Base-by-base conservation (phyloP, 2,329 filamentous ascomycete species). In the Ceratocystis variospora region DNA sequence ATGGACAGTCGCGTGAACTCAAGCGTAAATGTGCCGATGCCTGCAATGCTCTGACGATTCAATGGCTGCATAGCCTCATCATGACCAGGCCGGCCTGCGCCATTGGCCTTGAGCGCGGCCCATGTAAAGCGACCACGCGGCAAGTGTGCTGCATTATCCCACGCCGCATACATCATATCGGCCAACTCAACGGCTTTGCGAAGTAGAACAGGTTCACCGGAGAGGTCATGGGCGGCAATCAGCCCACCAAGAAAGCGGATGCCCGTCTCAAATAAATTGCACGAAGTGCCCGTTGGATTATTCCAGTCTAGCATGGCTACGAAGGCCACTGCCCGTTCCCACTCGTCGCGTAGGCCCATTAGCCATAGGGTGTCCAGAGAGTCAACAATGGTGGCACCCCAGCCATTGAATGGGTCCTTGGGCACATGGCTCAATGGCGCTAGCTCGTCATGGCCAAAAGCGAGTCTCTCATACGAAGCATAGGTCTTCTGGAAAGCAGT, bases 351-450 rank as follows among this genome's bases (percentile, higher is more conserved):
- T 72, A 89, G 70, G 3, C 81, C 86, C 81, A 89, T 85, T 69
- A 89, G 86, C 86, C 86, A 89, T 15, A 90, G 76, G n/a, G 84
- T 84, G 72, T 89, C 87, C 64, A 88, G 77, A 2, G 83, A 76
- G 72, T 87, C 85, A n/a, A 87, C 83, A 66, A 87, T 75, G 5
- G 85, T 87, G 3, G 85, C 85, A 5, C 82, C 83, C 85, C 85
- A 87, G 28, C 85, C 86, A 15, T 82, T 83, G 73, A 86, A 87
- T 44, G 82, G 80, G 70, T 87, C 79, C 57, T 79, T 78, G 62
- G 73, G 76, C 1, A 73, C 71, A 10, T 79, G 83, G 17, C 79
- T 79, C 8, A 87, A 70, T 2, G 86, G 86, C 37, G 77, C 77
- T 64, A 88, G 75, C 70, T 87, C 86, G 72, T 88, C 85, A 61